Percentiles rank a stretch among this genome's conserved stretches.
Conservation (phyloP, 179 eudicot species). For the Vitellaria paradoxa region DNA sequence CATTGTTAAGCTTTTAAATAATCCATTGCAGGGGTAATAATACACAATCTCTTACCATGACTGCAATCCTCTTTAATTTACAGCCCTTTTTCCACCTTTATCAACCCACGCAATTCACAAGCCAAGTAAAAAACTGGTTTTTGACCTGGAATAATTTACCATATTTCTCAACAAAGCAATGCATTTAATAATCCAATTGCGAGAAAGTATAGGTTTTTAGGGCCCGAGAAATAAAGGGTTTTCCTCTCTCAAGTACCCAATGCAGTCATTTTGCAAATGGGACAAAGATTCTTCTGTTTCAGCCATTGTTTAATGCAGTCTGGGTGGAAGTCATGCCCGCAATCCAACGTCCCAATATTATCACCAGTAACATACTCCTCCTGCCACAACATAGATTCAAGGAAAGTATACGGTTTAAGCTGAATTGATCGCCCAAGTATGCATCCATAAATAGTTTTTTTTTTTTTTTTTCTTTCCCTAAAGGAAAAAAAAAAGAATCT, state of each 20-base stretch:
- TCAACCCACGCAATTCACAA: conserved; percentile 17
- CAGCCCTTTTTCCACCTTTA: not conserved
- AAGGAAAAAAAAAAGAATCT: not conserved
- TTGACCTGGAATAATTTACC: conserved; percentile 3
- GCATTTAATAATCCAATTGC: conserved; percentile 8
- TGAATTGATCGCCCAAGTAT: not conserved
- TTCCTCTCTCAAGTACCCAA: conserved; percentile 26
- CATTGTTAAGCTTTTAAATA: no score
- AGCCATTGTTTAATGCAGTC: conserved; percentile 52
- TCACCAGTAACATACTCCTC: conserved; percentile 46
- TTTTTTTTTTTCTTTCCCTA: no score
- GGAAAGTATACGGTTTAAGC: not conserved
- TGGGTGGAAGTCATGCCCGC: conserved; percentile 52
- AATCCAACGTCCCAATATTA: conserved; percentile 41
- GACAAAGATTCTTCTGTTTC: conserved; percentile 44
- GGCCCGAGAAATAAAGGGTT: not conserved
- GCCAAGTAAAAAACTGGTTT: conserved; percentile 1
- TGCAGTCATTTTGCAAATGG: conserved; percentile 49
- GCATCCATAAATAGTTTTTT: not conserved
- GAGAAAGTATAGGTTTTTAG: not conserved
- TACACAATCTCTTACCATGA: conserved; percentile 5
- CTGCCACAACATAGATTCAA: conserved; percentile 20
- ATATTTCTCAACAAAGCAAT: conserved; percentile 6
- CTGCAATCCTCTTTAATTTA: not conserved
- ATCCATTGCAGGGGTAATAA: not conserved